A percentile compares a stretch with the other conserved stretches of the same genome.
phyloP scores from a whole-genome alignment of 306 rosid genomes.

The Inga oerstediana region DNA sequence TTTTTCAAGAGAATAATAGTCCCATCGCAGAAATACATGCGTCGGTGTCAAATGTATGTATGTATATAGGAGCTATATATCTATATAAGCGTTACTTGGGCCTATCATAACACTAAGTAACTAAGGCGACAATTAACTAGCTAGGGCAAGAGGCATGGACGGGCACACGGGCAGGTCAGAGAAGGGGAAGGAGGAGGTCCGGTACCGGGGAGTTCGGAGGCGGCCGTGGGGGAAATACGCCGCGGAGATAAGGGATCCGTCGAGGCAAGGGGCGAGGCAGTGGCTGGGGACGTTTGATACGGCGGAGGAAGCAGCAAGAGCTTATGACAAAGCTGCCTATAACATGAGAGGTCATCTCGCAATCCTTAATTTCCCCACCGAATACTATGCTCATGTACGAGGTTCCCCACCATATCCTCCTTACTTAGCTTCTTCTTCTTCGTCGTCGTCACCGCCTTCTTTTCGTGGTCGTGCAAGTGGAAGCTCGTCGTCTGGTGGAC shows the following conservation, averaged over 20 bases:
- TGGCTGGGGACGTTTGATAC: conserved; percentile 87
- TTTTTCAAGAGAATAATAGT: too few relatives aligned
- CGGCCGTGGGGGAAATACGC: conserved; percentile 92
- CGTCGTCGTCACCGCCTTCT: conserved; percentile 20
- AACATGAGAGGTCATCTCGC: conserved; percentile 79
- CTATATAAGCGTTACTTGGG: neutral
- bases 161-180: conserved; percentile 44
- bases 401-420: conserved; percentile 75
- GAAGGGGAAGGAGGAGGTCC: conserved; percentile 52
- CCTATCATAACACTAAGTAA: neutral
- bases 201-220: conserved; percentile 66
- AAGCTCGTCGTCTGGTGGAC: conserved; percentile 15
- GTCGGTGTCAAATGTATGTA: neutral
- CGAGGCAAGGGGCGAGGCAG: conserved; percentile 66
- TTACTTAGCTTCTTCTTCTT: conserved; percentile 35
- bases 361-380: conserved; percentile 70
- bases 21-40: neutral
- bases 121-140: neutral
- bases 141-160: conserved; percentile 38
- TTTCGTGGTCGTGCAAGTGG: conserved; percentile 20
- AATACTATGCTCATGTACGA: conserved; percentile 61
- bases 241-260: conserved; percentile 77
- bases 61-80: conserved; percentile 20
- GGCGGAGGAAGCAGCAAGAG: conserved; percentile 82
- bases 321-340: conserved; percentile 79